Conservation (phyloP, 2,329 filamentous ascomycete genomes). For the Biscogniauxia marginata region DNA sequence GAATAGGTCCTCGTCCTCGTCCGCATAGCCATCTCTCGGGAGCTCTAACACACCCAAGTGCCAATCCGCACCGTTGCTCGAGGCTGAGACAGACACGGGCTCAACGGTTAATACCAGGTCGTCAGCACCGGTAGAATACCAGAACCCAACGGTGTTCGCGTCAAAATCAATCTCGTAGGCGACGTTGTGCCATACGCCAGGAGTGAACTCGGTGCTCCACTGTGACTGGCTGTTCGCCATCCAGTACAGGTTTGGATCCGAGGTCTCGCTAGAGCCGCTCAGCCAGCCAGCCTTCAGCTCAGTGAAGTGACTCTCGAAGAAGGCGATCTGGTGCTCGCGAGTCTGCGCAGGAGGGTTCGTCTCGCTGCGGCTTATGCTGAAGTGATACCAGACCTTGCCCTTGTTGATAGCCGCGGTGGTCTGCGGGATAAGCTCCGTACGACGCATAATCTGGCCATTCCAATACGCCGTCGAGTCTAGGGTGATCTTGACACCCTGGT, state of each 20-base stretch:
- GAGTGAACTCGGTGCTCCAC: slow-evolving; percentile 61
- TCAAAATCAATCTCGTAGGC: slow-evolving; percentile 72
- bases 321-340: slow-evolving; percentile 65
- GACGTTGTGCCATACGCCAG: slow-evolving; percentile 72
- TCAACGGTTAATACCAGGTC: slow-evolving; percentile 57
- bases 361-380: slow-evolving; percentile 59
- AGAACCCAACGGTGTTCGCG: slow-evolving; percentile 62
- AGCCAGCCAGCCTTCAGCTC: slow-evolving; percentile 70
- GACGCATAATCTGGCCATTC: slow-evolving; percentile 71
- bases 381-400: slow-evolving; percentile 72
- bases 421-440: slow-evolving; percentile 72
- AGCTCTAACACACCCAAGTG: slow-evolving; percentile 69
- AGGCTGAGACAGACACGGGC: slow-evolving; percentile 58
- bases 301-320: slow-evolving; percentile 71
- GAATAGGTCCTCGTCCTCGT: slow-evolving; percentile 63
- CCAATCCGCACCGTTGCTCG: slow-evolving; percentile 69
- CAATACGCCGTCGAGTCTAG: slow-evolving; percentile 64
- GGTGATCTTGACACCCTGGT: slow-evolving; percentile 67
- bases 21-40: slow-evolving; percentile 53
- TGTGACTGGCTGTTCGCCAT: slow-evolving; percentile 58
- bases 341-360: slow-evolving; percentile 60
- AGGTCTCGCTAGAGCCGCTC: slow-evolving; percentile 43
- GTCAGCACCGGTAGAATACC: slow-evolving; percentile 64
- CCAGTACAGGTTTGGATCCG: slow-evolving; percentile 60
- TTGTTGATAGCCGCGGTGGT: slow-evolving; percentile 62